A percentile compares a stretch with the other conserved stretches of the same genome.
Evolutionary conservation across 495 filamentous ascomycete genomes (phyloP).

Genomic region (Xylaria venustula): DNA sequence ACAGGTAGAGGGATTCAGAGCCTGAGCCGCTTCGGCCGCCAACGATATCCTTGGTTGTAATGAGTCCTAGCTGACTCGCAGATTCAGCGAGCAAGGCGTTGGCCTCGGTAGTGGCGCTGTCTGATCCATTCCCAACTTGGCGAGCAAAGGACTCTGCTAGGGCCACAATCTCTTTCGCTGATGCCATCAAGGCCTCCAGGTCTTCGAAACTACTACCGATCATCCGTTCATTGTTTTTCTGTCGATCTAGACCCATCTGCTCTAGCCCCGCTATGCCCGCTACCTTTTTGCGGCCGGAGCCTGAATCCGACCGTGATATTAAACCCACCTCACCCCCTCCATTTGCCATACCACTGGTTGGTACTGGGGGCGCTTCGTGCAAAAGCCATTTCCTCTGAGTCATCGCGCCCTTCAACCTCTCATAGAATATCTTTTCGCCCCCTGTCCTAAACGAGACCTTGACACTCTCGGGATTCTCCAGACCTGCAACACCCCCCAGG

Average conservation of each 20-base stretch:
- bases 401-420: slow-evolving; percentile 81
- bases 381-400: slow-evolving; percentile 96
- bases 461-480: slow-evolving; percentile 69
- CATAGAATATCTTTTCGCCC: slow-evolving; percentile 86
- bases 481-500: slow-evolving; percentile 35
- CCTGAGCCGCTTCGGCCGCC: slow-evolving; percentile 36
- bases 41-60: slow-evolving; percentile 91
- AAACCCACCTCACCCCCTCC: slow-evolving; percentile 51
- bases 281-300: slow-evolving; percentile 50
- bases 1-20: slow-evolving; percentile 56
- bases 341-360: slow-evolving; percentile 51
- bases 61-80: slow-evolving; percentile 78
- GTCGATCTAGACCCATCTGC: slow-evolving; percentile 72
- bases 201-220: slow-evolving; percentile 97
- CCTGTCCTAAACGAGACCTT: slow-evolving; percentile 90
- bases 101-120: slow-evolving; percentile 60
- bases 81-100: slow-evolving; percentile 77
- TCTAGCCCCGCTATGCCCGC: slow-evolving; percentile 95
- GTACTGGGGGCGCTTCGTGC: slow-evolving; percentile 87
- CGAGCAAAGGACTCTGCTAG: slow-evolving; percentile 85
- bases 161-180: slow-evolving; percentile 91
- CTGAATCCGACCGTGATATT: slow-evolving; percentile 37
- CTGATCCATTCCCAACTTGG: slow-evolving; percentile 56
- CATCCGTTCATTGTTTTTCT: slow-evolving; percentile 87
- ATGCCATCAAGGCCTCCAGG: slow-evolving; percentile 93